phyloP scores from a whole-genome alignment of 225 moss, liverwort and hornwort species.

The Lunularia cruciata region DNA sequence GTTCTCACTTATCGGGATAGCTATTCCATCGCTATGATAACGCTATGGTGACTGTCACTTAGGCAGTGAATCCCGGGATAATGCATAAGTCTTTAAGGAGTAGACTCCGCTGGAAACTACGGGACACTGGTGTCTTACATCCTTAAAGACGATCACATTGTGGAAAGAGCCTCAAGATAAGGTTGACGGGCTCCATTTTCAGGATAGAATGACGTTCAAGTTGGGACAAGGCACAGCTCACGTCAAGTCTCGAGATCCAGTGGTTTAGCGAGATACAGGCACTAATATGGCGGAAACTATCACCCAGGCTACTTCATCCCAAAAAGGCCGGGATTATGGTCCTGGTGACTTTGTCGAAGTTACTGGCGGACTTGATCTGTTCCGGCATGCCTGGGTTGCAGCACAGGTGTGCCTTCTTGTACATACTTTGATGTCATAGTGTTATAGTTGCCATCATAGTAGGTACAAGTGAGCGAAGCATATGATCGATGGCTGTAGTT shows the following conservation, averaged over 20 bases:
- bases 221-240: constrained; percentile 3
- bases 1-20: no score
- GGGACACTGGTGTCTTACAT: not conserved
- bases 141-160: not conserved
- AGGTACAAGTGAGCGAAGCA: not conserved
- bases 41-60: no score
- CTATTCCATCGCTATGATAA: no score
- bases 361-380: constrained; percentile 38
- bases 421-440: not conserved
- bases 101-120: no score
- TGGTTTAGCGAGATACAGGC: constrained; percentile 1
- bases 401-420: constrained; percentile 31
- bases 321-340: constrained; percentile 28
- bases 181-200: not conserved
- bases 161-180: not conserved
- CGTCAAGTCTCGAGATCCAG: constrained; percentile 6
- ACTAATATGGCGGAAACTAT: constrained; percentile 28
- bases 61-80: no score
- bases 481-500: not conserved
- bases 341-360: constrained; percentile 41
- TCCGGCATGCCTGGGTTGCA: constrained; percentile 42
- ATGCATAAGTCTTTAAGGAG: no score
- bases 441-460: not conserved
- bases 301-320: not conserved
- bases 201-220: constrained; percentile 17